These are phyloP conservation scores for Linnemannia elongata DNA, from an alignment of 192 early-diverging fungal species.

Conservation along the genomic window DNA sequence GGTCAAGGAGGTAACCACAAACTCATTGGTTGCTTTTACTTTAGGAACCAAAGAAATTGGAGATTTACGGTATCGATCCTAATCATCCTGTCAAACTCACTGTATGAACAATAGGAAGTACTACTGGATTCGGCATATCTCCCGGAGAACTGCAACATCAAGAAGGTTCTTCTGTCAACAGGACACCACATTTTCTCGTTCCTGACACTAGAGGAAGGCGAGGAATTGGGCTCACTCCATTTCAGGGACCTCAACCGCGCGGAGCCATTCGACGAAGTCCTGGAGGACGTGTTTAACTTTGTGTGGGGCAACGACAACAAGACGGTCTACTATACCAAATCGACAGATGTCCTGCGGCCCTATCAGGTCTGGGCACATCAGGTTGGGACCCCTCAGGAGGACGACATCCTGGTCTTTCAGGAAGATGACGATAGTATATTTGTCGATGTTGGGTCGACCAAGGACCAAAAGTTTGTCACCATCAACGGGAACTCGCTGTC, in stretches of 20 bases:
- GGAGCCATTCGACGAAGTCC: constrained; percentile 58
- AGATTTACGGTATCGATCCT: too few species aligned
- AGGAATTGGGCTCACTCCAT: constrained; percentile 65
- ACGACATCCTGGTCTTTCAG: constrained; percentile 71
- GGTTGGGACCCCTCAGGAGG: constrained; percentile 61
- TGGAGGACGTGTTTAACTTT: constrained; percentile 75
- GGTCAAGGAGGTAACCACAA: constrained; percentile 57
- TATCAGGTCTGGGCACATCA: constrained; percentile 68
- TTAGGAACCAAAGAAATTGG: background rate
- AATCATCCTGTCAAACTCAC: background rate
- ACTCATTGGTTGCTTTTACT: too few species aligned
- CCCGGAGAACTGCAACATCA: constrained; percentile 61
- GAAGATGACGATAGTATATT: constrained; percentile 76
- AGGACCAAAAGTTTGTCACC: constrained; percentile 76
- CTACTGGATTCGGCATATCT: constrained; percentile 66
- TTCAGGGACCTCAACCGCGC: constrained; percentile 60
- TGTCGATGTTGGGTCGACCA: constrained; percentile 82
- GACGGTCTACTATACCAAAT: constrained; percentile 77
- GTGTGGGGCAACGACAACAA: constrained; percentile 73
- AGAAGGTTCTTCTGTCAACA: constrained; percentile 66
- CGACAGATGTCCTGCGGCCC: constrained; percentile 77
- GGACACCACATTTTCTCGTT: constrained; percentile 68
- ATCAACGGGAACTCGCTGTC: constrained; percentile 80
- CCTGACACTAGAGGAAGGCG: constrained; percentile 64
- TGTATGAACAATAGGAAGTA: constrained; percentile 56